Conservation (phyloP, 139 green algal species). For the Tetradesmus lagerheimii region DNA sequence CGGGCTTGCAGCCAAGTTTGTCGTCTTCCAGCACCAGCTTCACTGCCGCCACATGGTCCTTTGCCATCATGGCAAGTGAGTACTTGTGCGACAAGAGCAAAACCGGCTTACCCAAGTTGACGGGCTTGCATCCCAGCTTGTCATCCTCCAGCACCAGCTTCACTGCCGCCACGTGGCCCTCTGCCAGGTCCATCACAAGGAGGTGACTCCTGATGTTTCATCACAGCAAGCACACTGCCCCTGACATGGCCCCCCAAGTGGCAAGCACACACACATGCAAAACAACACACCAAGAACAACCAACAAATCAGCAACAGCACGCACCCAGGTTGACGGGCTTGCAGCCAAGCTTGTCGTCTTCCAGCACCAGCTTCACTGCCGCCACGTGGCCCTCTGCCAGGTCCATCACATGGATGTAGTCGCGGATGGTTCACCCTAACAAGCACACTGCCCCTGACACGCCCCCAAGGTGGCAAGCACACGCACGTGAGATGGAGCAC, state of each 20-base stretch:
- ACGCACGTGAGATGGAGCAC: no score
- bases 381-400: slow-evolving; percentile 89
- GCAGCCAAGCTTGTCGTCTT: slow-evolving; percentile 75
- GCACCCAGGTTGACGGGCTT: slow-evolving; percentile 93
- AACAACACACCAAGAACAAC: no score
- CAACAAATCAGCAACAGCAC: background rate
- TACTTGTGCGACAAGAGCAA: no score
- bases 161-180: slow-evolving; percentile 88
- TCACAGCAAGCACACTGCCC: no score
- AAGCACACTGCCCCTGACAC: no score
- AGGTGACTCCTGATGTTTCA: slow-evolving; percentile 99
- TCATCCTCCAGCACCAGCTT: slow-evolving; percentile 72
- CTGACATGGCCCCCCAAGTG: no score
- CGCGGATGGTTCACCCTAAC: no score
- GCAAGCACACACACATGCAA: no score
- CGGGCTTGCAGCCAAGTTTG: slow-evolving; percentile 78
- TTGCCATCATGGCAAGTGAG: slow-evolving; percentile 88
- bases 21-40: slow-evolving; percentile 76
- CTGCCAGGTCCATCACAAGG: slow-evolving; percentile 95
- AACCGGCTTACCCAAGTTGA: slow-evolving; percentile 90
- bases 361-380: slow-evolving; percentile 85
- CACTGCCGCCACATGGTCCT: slow-evolving; percentile 92
- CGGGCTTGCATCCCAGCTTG: slow-evolving; percentile 74
- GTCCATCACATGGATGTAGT: slow-evolving; percentile 96
- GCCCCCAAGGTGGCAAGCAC: no score